Base-by-base conservation (phyloP, 768 basidiomycete genomes). In the Lanmaoa rubissima region DNA sequence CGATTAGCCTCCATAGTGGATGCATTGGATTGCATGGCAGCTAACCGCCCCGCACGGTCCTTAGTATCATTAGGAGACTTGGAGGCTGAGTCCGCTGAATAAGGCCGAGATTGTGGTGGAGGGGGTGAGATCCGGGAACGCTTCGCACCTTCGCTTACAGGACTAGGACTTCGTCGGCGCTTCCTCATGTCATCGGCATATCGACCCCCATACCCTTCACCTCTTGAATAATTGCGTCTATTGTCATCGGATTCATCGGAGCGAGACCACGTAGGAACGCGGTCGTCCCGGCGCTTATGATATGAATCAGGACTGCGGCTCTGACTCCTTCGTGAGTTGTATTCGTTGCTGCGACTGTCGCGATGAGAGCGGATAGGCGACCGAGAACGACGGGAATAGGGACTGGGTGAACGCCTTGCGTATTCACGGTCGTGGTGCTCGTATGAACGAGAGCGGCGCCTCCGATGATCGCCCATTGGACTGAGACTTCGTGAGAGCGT, bases 21-120 rank as follows among this genome's bases (percentile, higher is more conserved):
- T 1, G 96, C 96, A 56, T 87, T 83, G 2, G 80, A 73, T 24
- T 86, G 74, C 96, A 98, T 98, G 5, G 93, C 89, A 0, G 92
- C 95, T 31, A 98, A 77, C n/a, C 91, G 86, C 28, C 90, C 89
- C 4, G 86, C 86, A 35, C 94, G 87, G 31, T 87, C 88, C 1
- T 80, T 77, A 9, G 73, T 68, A 50, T 63, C 57, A 48, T 69
- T 63, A 35, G 66, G 50, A 32, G 55, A 31, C 26, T 63, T 62
- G 19, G 67, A 53, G 11, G 31, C 26, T 1, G 50, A 56, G n/a
- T 55, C 48, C 8, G 59, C 54, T 43, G 58, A 55, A 17, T 56
- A 46, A 26, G 65, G 63, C 31, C 64, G 68, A 48, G 68, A 55
- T 8, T 60, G 62, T 19, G 58, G 47, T 43, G 72, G 64, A 48